phyloP scores from a whole-genome alignment of 805 yeast species.

The Ogataea degrootiae region DNA sequence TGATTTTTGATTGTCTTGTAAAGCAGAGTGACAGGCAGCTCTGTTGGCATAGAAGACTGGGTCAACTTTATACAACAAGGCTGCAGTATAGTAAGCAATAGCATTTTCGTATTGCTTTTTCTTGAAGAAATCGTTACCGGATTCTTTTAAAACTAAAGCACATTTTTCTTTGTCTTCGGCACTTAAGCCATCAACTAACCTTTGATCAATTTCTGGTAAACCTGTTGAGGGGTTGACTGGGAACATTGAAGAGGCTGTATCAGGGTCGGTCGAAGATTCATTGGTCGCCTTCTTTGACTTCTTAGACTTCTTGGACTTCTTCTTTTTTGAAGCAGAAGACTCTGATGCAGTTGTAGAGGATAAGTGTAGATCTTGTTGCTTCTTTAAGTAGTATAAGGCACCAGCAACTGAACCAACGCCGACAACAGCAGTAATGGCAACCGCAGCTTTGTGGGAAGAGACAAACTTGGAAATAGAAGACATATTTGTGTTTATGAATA shows the following conservation, averaged over 20 bases:
- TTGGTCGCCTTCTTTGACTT: slow-evolving; percentile 40
- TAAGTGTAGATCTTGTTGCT: slow-evolving; percentile 18
- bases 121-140: slow-evolving; percentile 80
- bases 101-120: slow-evolving; percentile 69
- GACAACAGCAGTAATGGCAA: slow-evolving; percentile 46
- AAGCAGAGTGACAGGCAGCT: slow-evolving; percentile 90
- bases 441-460: slow-evolving; percentile 44
- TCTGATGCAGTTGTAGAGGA: slow-evolving; percentile 2
- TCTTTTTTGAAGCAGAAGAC: slow-evolving; percentile 16
- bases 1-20: slow-evolving; percentile 76
- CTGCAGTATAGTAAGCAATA: slow-evolving; percentile 71
- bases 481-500: background rate
- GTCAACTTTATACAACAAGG: slow-evolving; percentile 70
- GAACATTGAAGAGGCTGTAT: slow-evolving; percentile 28
- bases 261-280: slow-evolving; percentile 26
- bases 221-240: slow-evolving; percentile 51
- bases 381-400: slow-evolving; percentile 37
- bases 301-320: slow-evolving; percentile 35
- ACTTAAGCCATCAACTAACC: slow-evolving; percentile 39
- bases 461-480: slow-evolving; percentile 33
- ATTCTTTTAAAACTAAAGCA: slow-evolving; percentile 78
- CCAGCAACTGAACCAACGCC: slow-evolving; percentile 47
- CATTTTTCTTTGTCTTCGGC: slow-evolving; percentile 52
- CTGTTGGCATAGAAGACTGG: slow-evolving; percentile 92
- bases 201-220: slow-evolving; percentile 52